Base-by-base conservation (phyloP, 768 basidiomycete genomes). In the Sarcodon sp. region DNA sequence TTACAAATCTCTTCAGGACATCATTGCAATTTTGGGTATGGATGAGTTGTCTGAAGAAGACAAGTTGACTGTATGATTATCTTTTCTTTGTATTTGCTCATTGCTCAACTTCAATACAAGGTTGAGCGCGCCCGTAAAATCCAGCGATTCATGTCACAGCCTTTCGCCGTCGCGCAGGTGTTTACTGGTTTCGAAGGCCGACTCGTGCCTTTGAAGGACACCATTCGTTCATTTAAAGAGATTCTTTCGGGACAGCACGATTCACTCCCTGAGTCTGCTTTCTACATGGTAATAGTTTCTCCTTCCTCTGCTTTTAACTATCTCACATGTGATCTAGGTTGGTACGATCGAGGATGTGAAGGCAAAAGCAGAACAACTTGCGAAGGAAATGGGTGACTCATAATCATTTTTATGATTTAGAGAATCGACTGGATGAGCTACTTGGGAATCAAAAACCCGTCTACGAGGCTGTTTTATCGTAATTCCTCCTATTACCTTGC, bases 21-120 rank as follows among this genome's bases (percentile, higher is more conserved):
- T 98, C 68, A 98, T 99, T 74, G 96, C 96, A 62, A 99, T 99
- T 72, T 71, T 99, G 60, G 96, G 96, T 77, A 99, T 99, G 96
- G 96, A 99, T 64, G 96, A 99, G 69, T 82, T 99, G 77, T 98
- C 94, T 13, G 96, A 99, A 66, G 96, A 98, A 73, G 96, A 99
- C 73, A 99, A 99, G 73, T 73, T 98, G 56, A 97, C 93, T 55
- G 91, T 90, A 69, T 65, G 78, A 72, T 52, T 50, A 44, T 27
- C 49, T 50, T 46, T 7, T 31, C 7, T 32, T 38, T 32, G 33
- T 5, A 6, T 38, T 2, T 7, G 34, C 15, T 45, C 32, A 33
- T 51, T n/a, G 35, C 39, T 41, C n/a, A 50, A 7, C 33, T 47
- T 7, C 11, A 2, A 4, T 58, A 44, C 7, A 50, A 86, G 83